Base-by-base conservation (phyloP, 352 stramenopile genomes). In the Albugo candida region DNA sequence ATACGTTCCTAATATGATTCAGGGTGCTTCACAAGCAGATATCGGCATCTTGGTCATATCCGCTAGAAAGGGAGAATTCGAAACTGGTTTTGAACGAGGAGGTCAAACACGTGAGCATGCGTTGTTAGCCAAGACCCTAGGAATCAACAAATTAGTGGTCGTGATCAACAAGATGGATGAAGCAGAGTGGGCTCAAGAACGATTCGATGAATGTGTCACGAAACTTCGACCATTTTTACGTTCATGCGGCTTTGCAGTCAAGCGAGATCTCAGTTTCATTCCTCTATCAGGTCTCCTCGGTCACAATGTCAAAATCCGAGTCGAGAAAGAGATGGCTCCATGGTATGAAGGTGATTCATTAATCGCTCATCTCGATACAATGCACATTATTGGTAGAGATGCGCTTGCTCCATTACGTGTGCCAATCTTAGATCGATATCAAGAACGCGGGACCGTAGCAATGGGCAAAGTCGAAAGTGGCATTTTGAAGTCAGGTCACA, bases 81-180 rank as follows among this genome's bases (percentile, higher is more conserved):
- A 99, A 64, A 94, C 94, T 19, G 95, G 95, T 46, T 99, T 99
- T 56, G 94, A 99, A 53, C 86, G 92, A 49, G 92, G 91, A 55
- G 95, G 95, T 45, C 95, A 99, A 71, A 99, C 94, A 17, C 75
- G 94, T 53, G 95, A 99, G 74, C 95, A 99, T 68, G 94, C 95
- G 13, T 92, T 99, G 75, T 70, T 99, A 14, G 93, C 93, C 47
- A 98, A 98, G 76, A 99, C 95, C 34, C 73, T 99, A 37, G 95
- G 95, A 19, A 96, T 99, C 20, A 93, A 92, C 48, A 96, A 97
- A 69, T 78, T 99, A 35, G 71, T 99, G 51, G 94, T 99, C 34
- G 94, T 96, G 13, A 96, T 99, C 60, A 99, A 99, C 67, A 99
- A 99, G 77, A 99, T 99, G 95, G 95, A 99, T 67, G 95, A 99